Percentiles rank a stretch among this genome's conserved stretches.
Evolutionary conservation across 2,329 filamentous ascomycete genomes (phyloP).

Genomic region (Seiridium unicorne): DNA sequence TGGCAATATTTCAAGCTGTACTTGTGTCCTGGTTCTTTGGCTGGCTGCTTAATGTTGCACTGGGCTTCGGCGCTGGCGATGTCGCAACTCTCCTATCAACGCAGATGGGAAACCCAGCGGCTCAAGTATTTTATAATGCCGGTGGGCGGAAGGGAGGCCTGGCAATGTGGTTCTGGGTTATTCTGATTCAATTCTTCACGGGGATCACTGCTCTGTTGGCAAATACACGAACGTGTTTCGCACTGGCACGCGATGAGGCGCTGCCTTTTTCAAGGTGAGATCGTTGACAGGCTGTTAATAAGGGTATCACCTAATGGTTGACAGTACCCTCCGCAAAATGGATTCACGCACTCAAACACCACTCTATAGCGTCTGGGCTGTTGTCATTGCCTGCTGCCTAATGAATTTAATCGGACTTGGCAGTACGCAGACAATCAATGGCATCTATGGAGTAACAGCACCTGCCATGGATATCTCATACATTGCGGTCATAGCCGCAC

Average conservation of each 20-base stretch:
- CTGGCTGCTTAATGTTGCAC: constrained; percentile 62
- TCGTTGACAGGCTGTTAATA: not conserved
- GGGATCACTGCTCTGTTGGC: constrained; percentile 63
- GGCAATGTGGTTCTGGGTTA: constrained; percentile 60
- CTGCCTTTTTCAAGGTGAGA: constrained; percentile 57
- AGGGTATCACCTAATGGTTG: not conserved
- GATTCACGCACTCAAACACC: constrained; percentile 56
- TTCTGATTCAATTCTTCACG: constrained; percentile 65
- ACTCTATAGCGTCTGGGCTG: constrained; percentile 63
- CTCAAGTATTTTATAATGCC: constrained; percentile 59
- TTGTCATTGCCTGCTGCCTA: constrained; percentile 54
- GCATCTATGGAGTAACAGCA: constrained; percentile 52
- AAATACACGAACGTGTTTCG: constrained; percentile 61
- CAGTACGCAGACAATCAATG: constrained; percentile 46
- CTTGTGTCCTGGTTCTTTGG: constrained; percentile 57
- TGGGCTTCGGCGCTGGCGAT: constrained; percentile 62
- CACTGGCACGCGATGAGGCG: constrained; percentile 58
- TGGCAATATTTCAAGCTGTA: constrained; percentile 59
- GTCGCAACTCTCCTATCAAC: constrained; percentile 53
- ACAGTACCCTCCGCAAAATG: constrained; percentile 33
- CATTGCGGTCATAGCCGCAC: constrained; percentile 59
- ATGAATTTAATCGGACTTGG: constrained; percentile 52
- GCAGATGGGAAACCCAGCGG: constrained; percentile 60
- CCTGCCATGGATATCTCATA: constrained; percentile 53
- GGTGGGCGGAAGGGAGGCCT: constrained; percentile 55